Evolutionary conservation across 768 basidiomycete species (phyloP), one percentile per base, ranked within the genome.

Genomic region (Termitomyces sp.): DNA sequence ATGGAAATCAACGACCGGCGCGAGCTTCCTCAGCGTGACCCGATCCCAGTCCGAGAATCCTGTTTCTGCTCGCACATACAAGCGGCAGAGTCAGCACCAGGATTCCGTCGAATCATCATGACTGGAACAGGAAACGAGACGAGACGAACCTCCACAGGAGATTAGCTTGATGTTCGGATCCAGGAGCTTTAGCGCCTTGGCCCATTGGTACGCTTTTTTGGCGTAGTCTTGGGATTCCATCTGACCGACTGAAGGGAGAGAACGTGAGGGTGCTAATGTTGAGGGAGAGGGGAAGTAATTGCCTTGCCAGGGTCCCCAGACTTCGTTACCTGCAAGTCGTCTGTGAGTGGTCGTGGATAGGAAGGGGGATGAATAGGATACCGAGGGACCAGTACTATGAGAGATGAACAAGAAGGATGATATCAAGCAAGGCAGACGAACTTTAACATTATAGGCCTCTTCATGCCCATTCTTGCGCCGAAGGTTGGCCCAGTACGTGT

Each of bases 131-230:
- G 67, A 29, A 31, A 14, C n/a, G 5, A 53, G 7, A 29, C 15
- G 72, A 69, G 36, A 74, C 74, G 29, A 63, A 74, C 75, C 76
- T 54, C 85, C 86, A 64, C 86, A 87, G 4, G 81, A 78, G 29
- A 86, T 76, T 7, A 87, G 70, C 60, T 82, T 74, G 67, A 86
- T 81, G 17, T 60, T 74, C 1, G 85, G 84, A 64, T 87, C 86
- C 4, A 86, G 78, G 1, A 86, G 73, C 32, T 76, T 75, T 29
- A 87, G 72, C 0, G 83, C 85, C 66, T 86, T 85, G 2, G 84
- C 84, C 86, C 86, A 87, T 62, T 82, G 83, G 51, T 74, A 81
- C 0, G 84, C 85, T 55, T 77, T 81, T 65, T 80, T 79, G 32
- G 81, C 79, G 68, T 86, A 86, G 54, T 83, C 85, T 25, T 73